A percentile compares a stretch with the other conserved stretches of the same genome.
These are phyloP conservation scores for Citrus reticulata DNA, from an alignment of 345 rosid species.

Conservation along the genomic window DNA sequence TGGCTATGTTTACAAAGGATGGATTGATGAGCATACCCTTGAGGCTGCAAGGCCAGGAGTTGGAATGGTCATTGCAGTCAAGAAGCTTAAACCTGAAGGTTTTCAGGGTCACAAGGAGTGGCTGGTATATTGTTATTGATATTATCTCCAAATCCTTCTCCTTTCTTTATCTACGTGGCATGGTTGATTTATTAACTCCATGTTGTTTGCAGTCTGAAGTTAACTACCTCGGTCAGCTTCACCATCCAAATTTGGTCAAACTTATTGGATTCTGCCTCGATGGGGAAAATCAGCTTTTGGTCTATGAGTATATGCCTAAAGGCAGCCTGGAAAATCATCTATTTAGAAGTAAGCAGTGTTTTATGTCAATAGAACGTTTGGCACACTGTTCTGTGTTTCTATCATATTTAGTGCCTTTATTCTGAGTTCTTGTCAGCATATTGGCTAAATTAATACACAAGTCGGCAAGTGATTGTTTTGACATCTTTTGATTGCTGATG, in stretches of 20 bases:
- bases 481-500: background rate
- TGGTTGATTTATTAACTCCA: background rate
- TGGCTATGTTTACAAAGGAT: slow-evolving; percentile 80
- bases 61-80: slow-evolving; percentile 63
- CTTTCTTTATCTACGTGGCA: background rate
- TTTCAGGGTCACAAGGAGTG: slow-evolving; percentile 90
- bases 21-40: slow-evolving; percentile 48
- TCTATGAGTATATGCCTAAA: slow-evolving; percentile 75
- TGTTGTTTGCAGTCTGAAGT: slow-evolving; percentile 60
- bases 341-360: slow-evolving; percentile 51
- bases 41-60: slow-evolving; percentile 35
- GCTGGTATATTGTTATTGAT: slow-evolving; percentile 43
- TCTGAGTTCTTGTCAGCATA: background rate
- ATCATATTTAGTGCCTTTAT: background rate
- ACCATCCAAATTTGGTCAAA: slow-evolving; percentile 75
- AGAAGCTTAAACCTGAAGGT: slow-evolving; percentile 67
- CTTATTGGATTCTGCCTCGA: slow-evolving; percentile 72
- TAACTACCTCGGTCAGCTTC: slow-evolving; percentile 64
- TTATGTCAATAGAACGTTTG: background rate
- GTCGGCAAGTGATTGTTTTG: background rate
- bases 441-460: background rate
- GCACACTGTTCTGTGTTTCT: background rate
- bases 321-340: slow-evolving; percentile 81
- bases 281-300: slow-evolving; percentile 65
- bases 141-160: background rate